phyloP scores from a whole-genome alignment of 169 alveolate genomes.

The Plasmodium berghei region DNA sequence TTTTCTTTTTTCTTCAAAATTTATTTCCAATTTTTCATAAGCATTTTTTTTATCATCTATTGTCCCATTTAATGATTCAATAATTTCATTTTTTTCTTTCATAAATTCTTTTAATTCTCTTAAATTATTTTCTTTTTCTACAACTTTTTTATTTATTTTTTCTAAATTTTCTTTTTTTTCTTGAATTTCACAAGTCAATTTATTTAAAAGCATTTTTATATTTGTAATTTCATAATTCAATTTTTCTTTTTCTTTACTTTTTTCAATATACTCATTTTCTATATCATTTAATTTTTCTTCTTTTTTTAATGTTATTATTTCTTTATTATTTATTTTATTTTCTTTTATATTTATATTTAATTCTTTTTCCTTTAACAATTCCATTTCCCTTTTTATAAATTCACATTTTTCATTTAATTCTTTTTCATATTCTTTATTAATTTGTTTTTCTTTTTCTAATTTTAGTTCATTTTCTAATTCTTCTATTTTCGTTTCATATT shows the following conservation, averaged over 20 bases:
- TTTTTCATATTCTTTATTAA: constrained; percentile 34
- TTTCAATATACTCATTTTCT: constrained; percentile 38
- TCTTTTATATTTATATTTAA: constrained; percentile 28
- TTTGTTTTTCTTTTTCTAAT: constrained; percentile 30
- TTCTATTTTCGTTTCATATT: constrained; percentile 33
- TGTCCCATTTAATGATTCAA: constrained; percentile 27
- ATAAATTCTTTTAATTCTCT: constrained; percentile 38
- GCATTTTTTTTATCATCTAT: constrained; percentile 56
- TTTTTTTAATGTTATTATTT: constrained; percentile 21
- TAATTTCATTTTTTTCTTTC: constrained; percentile 44
- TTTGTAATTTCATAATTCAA: constrained; percentile 39
- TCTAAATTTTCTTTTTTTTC: constrained; percentile 59
- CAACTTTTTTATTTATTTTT: constrained; percentile 32
- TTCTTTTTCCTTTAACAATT: constrained; percentile 53
- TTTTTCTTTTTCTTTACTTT: constrained; percentile 64
- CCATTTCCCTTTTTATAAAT: constrained; percentile 24
- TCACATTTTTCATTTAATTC: constrained; percentile 47
- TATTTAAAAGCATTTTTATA: constrained; percentile 29
- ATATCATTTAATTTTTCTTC: constrained; percentile 54
- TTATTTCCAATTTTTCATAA: constrained; percentile 27
- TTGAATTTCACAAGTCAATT: constrained; percentile 33
- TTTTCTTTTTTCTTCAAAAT: constrained; percentile 42
- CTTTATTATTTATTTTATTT: constrained; percentile 37
- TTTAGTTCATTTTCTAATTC: constrained; percentile 63
- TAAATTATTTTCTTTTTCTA: constrained; percentile 41